Conservation (phyloP, 2,329 filamentous ascomycete species). For the Coccinonectria pachysandricola region DNA sequence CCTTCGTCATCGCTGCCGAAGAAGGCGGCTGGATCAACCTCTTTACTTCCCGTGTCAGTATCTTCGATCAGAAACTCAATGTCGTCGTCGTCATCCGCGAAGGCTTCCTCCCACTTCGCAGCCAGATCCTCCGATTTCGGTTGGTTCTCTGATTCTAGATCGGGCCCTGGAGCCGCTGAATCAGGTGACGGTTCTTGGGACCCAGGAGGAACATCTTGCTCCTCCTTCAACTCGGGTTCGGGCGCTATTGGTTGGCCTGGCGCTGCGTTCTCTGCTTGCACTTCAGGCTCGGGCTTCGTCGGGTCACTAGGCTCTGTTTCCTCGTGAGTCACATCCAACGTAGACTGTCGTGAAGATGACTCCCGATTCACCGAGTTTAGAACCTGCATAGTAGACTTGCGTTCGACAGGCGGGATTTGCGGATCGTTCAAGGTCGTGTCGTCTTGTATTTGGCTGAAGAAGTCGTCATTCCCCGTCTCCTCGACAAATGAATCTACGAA, state of each 20-base stretch:
- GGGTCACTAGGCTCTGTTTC: conserved; percentile 14
- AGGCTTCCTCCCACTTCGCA: conserved; percentile 73
- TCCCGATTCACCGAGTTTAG: conserved; percentile 38
- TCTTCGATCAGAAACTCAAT: conserved; percentile 54
- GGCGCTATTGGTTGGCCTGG: too few species aligned
- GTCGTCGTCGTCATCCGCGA: conserved; percentile 67
- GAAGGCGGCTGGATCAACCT: conserved; percentile 53
- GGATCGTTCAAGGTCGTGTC: conserved; percentile 10
- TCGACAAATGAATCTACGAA: conserved; percentile 30
- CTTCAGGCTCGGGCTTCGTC: conserved; percentile 10
- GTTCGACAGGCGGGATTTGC: conserved; percentile 33
- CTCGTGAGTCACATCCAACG: conserved; percentile 23
- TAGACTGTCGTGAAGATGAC: conserved; percentile 19
- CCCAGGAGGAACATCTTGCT: too few species aligned
- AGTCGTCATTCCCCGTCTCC: conserved; percentile 44
- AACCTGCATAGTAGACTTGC: conserved; percentile 62
- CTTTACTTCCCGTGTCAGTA: conserved; percentile 28
- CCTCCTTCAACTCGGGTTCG: too few species aligned
- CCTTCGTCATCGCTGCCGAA: conserved; percentile 80
- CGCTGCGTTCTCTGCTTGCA: too few species aligned
- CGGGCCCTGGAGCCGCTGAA: too few species aligned
- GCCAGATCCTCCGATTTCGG: conserved; percentile 54
- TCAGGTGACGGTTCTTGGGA: too few species aligned
- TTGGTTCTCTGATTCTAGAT: conserved; percentile 11
- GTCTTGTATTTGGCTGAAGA: conserved; percentile 45